phyloP scores from a whole-genome alignment of 306 rosid species.

The Mucuna pruriens region DNA sequence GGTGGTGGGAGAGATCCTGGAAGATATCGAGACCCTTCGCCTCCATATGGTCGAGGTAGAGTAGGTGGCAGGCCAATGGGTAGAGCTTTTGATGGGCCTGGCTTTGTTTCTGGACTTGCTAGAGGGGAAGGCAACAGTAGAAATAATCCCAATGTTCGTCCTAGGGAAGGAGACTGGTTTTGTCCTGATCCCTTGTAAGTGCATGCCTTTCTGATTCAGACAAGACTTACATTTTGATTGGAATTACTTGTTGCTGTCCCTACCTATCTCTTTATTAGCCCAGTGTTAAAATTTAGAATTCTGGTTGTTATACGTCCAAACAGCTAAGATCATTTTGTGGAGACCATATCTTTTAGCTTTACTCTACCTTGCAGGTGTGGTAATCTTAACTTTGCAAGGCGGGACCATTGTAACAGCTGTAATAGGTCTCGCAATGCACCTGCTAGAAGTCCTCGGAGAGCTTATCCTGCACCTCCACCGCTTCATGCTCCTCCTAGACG shows the following conservation, averaged over 20 bases:
- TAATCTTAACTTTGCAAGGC: conserved; percentile 93
- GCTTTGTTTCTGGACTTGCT: conserved; percentile 60
- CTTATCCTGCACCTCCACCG: conserved; percentile 63
- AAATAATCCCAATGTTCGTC: conserved; percentile 90
- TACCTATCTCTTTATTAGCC: not conserved
- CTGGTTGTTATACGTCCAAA: not conserved
- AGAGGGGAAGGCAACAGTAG: conserved; percentile 76
- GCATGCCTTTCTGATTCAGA: conserved; percentile 30
- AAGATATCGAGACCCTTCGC: conserved; percentile 80
- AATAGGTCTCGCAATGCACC: conserved; percentile 67
- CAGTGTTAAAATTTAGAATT: not conserved
- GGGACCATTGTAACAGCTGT: conserved; percentile 88
- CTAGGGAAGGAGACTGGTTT: conserved; percentile 93
- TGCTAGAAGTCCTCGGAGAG: conserved; percentile 85
- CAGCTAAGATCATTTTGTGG: not conserved
- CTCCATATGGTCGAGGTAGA: conserved; percentile 71
- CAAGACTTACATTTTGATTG: not conserved
- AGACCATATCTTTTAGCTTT: conserved; percentile 19
- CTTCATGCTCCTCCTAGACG: conserved; percentile 76
- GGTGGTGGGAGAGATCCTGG: conserved; percentile 70
- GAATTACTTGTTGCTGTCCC: conserved; percentile 3
- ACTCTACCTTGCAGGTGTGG: conserved; percentile 65
- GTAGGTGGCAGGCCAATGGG: conserved; percentile 73
- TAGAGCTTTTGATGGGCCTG: conserved; percentile 73
- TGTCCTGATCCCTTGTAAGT: conserved; percentile 84